phyloP scores from a whole-genome alignment of 1,284 basidiomycete species.

The Inonotus hispidus region DNA sequence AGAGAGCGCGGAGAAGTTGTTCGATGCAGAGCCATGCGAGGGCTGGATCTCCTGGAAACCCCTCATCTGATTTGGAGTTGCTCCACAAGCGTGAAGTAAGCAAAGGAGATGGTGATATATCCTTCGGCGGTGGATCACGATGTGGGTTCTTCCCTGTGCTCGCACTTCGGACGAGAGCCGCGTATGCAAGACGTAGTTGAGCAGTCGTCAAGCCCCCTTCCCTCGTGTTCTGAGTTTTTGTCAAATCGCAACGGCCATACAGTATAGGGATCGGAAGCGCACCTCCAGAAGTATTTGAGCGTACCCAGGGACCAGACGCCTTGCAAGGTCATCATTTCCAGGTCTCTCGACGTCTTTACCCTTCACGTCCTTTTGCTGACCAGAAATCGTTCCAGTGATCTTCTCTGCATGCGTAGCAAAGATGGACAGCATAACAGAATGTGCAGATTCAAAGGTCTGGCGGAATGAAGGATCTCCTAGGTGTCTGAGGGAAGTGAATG shows the following conservation, averaged over 20 bases:
- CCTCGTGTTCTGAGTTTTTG: slow-evolving; percentile 50
- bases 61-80: slow-evolving; percentile 1
- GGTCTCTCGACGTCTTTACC: slow-evolving; percentile 6
- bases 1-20: slow-evolving; percentile 41
- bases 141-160: slow-evolving; percentile 26
- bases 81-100: not conserved
- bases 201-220: slow-evolving; percentile 49
- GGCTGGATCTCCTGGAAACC: slow-evolving; percentile 23
- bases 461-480: slow-evolving; percentile 51
- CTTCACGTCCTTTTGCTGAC: slow-evolving; percentile 18
- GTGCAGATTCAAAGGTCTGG: slow-evolving; percentile 68
- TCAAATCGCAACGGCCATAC: not conserved
- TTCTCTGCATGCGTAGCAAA: slow-evolving; percentile 54
- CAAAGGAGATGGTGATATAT: not conserved
- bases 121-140: not conserved
- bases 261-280: slow-evolving; percentile 20
- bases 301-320: slow-evolving; percentile 63
- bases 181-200: slow-evolving; percentile 63
- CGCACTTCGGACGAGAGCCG: slow-evolving; percentile 57
- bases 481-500: slow-evolving; percentile 34
- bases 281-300: slow-evolving; percentile 61
- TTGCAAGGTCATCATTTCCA: slow-evolving; percentile 33
- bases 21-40: slow-evolving; percentile 61
- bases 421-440: slow-evolving; percentile 66
- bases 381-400: slow-evolving; percentile 15